Base-by-base conservation (phyloP, 768 basidiomycete genomes). In the Pisolithus sp. region DNA sequence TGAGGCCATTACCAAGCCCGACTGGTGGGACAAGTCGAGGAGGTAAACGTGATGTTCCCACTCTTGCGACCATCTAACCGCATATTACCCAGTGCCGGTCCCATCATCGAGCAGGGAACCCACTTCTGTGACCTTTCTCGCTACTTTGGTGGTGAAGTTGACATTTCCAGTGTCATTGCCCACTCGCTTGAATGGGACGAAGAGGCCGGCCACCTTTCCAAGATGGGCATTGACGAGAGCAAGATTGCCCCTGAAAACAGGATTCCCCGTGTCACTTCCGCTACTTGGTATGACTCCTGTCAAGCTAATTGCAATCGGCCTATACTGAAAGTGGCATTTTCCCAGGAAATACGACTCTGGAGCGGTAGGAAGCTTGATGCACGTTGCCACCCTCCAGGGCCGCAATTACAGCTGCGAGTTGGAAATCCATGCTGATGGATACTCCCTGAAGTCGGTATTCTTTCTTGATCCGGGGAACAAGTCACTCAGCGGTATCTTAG, bases 101-200 rank as follows among this genome's bases (percentile, higher is more conserved):
- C 91, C 5, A 76, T 93, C 59, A 73, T 94, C 56, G 92, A 93
- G 68, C 89, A 93, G 73, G 94, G 91, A 44, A 98, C 95, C 13
- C 95, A 98, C 73, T 95, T 97, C 73, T 93, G 91, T 61, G 93
- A 97, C 72, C 79, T 96, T 41, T 96, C 93, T 38, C 86, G 95
- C 58, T 95, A 95, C 76, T 97, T 98, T 63, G 95, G 94, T 48
- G 95, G 95, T 15, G 90, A 95, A 58, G 91, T 96, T 52, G 90
- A 96, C 63, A 83, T 94, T 54, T 72, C 81, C 48, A 80, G 79
- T 31, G 87, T 92, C 38, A 72, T 67, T 37, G 95, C 94, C 15
- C 90, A 93, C 63, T 91, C 93, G 8, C 77, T 97, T 30, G 94
- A 95, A 64, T 93, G 87, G 87, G 76, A 91, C 65, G 94, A 97